Conservation (phyloP, 1,284 basidiomycete species). For the Blastosporella zonata region DNA sequence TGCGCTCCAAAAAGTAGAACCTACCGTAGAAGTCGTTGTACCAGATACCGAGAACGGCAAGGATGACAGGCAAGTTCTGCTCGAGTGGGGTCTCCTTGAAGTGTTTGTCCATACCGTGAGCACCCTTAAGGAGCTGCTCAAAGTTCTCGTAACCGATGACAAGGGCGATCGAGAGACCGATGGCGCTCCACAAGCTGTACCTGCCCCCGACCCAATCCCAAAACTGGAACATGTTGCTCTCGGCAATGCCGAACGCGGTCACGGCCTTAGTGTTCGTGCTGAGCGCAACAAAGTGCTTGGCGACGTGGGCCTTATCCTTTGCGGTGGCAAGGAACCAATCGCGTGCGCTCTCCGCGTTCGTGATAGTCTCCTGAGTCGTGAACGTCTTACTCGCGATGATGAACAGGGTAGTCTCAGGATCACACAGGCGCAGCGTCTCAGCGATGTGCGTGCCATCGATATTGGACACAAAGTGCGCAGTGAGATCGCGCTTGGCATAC, state of each 20-base stretch:
- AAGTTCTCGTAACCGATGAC: constrained; percentile 96
- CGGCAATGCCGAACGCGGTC: constrained; percentile 90
- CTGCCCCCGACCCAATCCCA: constrained; percentile 99
- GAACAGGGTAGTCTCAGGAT: constrained; percentile 95
- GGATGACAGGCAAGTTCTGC: constrained; percentile 88
- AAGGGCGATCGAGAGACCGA: constrained; percentile 92
- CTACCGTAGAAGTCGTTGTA: constrained; percentile 96
- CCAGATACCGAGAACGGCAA: constrained; percentile 95
- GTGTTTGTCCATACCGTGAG: constrained; percentile 97
- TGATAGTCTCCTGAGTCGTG: constrained; percentile 99
- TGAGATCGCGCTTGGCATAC: constrained; percentile 89
- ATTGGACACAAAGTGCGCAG: constrained; percentile 92
- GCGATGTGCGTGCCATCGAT: constrained; percentile 98
- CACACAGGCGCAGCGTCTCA: constrained; percentile 79
- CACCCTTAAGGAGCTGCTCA: constrained; percentile 85
- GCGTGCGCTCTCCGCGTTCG: constrained; percentile 92
- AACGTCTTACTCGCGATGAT: constrained; percentile 99
- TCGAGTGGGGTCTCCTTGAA: constrained; percentile 89
- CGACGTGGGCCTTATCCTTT: constrained; percentile 87
- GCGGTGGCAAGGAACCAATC: constrained; percentile 91
- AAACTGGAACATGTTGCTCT: constrained; percentile 98
- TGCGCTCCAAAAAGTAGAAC: constrained; percentile 18
- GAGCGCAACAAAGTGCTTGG: constrained; percentile 98
- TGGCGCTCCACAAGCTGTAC: constrained; percentile 98
- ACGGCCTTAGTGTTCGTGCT: constrained; percentile 96